phyloP scores from a whole-genome alignment of 2,329 filamentous ascomycete genomes.

The Penicillium sp. region DNA sequence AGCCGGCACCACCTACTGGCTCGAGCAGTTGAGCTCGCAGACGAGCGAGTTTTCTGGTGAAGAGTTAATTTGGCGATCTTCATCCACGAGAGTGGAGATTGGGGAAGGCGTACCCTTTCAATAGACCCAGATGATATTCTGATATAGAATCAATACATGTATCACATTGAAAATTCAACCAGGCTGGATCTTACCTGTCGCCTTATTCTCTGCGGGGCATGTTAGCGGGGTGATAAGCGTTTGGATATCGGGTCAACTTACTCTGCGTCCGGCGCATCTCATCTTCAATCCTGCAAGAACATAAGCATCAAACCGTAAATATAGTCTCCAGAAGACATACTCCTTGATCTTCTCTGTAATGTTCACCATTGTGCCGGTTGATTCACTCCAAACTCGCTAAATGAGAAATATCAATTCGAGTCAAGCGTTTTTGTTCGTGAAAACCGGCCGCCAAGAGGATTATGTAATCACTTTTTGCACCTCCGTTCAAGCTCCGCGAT shows the following conservation, averaged over 20 bases:
- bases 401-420: not conserved
- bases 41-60: slow-evolving; percentile 85
- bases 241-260: slow-evolving; percentile 49
- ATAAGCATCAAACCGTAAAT: not conserved
- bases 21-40: slow-evolving; percentile 92
- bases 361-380: slow-evolving; percentile 76
- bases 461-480: not conserved
- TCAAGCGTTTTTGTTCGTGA: not conserved
- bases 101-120: slow-evolving; percentile 72
- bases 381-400: not conserved
- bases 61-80: slow-evolving; percentile 18
- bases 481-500: not conserved
- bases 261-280: slow-evolving; percentile 99
- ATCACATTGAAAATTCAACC: not conserved
- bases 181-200: slow-evolving; percentile 70
- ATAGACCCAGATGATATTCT: slow-evolving; percentile 97
- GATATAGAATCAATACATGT: slow-evolving; percentile 9
- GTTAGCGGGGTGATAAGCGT: slow-evolving; percentile 29
- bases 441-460: not conserved
- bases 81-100: not conserved
- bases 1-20: slow-evolving; percentile 75
- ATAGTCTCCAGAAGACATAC: slow-evolving; percentile 48
- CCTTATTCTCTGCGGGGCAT: slow-evolving; percentile 81
- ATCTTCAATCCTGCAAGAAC: slow-evolving; percentile 80
- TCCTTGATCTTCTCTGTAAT: slow-evolving; percentile 99